Evolutionary conservation across 179 eudicot genomes (phyloP), one percentile per base, ranked within the genome.

Genomic region (Beta corolliflora): DNA sequence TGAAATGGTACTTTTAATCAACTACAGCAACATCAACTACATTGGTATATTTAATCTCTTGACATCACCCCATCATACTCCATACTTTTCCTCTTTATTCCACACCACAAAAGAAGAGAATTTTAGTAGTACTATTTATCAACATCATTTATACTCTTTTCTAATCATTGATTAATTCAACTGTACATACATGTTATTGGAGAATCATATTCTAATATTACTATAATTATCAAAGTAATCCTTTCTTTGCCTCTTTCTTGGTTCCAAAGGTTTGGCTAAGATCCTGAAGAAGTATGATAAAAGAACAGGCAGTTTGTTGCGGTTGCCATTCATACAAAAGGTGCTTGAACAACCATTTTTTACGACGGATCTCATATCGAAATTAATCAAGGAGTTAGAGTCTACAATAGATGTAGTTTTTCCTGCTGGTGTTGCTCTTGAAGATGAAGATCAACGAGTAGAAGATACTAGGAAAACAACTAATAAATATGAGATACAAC

Each of bases 201-300:
- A 76, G 83, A 75, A 81, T 81, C 61, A 44, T 56, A 81, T 81
- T 76, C 71, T 50, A 71, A 46, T 48, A 36, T 11, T 46, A 23
- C 14, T 1, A 11, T 50, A 63, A 25, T 21, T 14, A 55, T 55
- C 4, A 23, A 59, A 45, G 23, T 3, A 59, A 21, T 52, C 52
- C 41, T 46, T 9, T 7, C 53, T 73, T 53, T 46, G 44, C 16
- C 56, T 25, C 41, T 73, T 23, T 19, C 16, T 31, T 44, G 31
- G 19, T 36, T 60, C 9, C 77, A 10, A 23, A 94, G 98, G 98
- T 19, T 76, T 94, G 81, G 97, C 92, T 3, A 94, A 94, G 88
- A 94, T 94, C 72, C 61, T 94, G 71, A 94, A 94, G 90, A 94
- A 94, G 84, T 92, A 92, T 46, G 98, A 94, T 91, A 94, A 94